A percentile compares a stretch with the other conserved stretches of the same genome.
Conservation (phyloP, 1,284 basidiomycete genomes). For the Cronartium ribicola region DNA sequence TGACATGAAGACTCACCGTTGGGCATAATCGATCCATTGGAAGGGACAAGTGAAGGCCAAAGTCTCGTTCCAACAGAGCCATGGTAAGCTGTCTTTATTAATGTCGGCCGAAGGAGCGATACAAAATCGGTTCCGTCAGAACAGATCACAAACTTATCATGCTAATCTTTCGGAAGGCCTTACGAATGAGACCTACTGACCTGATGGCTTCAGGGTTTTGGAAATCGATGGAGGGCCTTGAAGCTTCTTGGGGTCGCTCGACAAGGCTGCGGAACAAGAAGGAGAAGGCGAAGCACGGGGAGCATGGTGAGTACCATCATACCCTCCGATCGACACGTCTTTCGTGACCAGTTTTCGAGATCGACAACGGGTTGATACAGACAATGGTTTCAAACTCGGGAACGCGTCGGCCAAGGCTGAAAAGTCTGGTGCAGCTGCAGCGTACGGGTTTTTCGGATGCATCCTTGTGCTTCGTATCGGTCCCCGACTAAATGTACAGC, state of each 20-base stretch:
- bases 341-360: constrained; percentile 41
- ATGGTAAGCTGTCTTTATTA: constrained; percentile 58
- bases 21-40: constrained; percentile 74
- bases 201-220: constrained; percentile 65
- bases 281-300: constrained; percentile 43
- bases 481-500: no score
- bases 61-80: constrained; percentile 71
- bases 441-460: constrained; percentile 53
- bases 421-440: constrained; percentile 62
- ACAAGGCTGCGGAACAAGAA: constrained; percentile 28
- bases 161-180: constrained; percentile 55
- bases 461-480: constrained; percentile 43
- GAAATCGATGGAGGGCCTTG: constrained; percentile 64
- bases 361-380: constrained; percentile 47
- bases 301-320: not conserved
- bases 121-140: no score
- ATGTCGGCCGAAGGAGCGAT: not conserved
- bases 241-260: constrained; percentile 44
- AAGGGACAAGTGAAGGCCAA: constrained; percentile 62
- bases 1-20: constrained; percentile 60
- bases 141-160: not conserved
- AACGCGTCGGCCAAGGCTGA: constrained; percentile 59
- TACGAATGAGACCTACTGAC: constrained; percentile 52
- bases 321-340: not conserved
- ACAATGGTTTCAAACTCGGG: constrained; percentile 64